Conservation (phyloP, 2,329 filamentous ascomycete genomes). For the Fusarium sp. region DNA sequence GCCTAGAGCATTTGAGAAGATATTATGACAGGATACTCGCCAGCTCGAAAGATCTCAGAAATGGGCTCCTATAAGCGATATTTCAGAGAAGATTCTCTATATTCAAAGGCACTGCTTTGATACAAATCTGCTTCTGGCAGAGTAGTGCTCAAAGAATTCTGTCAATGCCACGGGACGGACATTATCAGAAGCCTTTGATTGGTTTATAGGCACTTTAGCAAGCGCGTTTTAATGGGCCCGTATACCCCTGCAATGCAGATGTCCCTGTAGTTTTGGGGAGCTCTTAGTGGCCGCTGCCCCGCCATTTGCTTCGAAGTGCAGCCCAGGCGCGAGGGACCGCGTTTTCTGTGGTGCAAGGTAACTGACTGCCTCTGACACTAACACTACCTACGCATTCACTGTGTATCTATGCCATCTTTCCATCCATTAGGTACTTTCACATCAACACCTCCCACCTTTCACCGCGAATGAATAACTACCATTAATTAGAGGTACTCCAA, state of each 20-base stretch:
- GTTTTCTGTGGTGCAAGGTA: conserved; percentile 6
- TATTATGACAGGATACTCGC: not conserved
- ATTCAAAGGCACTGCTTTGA: too few relatives aligned
- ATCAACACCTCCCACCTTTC: not conserved
- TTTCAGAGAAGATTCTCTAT: not conserved
- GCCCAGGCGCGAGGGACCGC: conserved; percentile 18
- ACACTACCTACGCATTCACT: not conserved
- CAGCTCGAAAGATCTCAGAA: not conserved
- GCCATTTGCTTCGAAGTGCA: not conserved
- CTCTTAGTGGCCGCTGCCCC: conserved; percentile 29
- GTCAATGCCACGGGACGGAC: not conserved
- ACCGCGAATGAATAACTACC: not conserved
- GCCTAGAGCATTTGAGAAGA: not conserved
- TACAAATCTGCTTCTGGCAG: not conserved
- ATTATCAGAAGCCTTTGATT: conserved; percentile 25
- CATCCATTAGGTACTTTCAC: not conserved
- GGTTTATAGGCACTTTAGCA: conserved; percentile 30
- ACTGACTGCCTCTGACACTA: not conserved
- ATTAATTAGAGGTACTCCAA: too few relatives aligned
- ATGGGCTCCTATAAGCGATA: not conserved
- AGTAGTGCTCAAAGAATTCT: not conserved
- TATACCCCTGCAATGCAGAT: not conserved
- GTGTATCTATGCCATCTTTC: not conserved
- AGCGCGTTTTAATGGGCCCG: conserved; percentile 16
- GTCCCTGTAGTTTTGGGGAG: conserved; percentile 10